A percentile compares a stretch with the other conserved stretches of the same genome.
Evolutionary conservation across 2,329 filamentous ascomycete species (phyloP).

Genomic region (Penicillium nordicum): DNA sequence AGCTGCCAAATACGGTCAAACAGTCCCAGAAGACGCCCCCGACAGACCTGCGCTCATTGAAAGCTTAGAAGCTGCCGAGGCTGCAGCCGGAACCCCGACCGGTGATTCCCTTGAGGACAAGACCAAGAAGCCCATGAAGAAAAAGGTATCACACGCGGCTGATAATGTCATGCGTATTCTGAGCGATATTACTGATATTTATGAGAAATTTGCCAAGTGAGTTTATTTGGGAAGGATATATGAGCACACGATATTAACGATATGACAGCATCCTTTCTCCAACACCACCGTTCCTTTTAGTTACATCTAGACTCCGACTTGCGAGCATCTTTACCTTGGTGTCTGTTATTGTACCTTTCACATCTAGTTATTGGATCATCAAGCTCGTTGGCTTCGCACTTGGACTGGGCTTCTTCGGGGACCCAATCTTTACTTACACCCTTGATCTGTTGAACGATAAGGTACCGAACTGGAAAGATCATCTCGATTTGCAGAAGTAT

Average conservation of each 20-base stretch:
- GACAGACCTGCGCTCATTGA: conserved; percentile 41
- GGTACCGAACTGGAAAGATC: conserved; percentile 70
- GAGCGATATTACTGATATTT: conserved; percentile 60
- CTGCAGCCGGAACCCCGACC: conserved; percentile 53
- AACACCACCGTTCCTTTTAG: conserved; percentile 58
- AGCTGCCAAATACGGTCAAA: conserved; percentile 70
- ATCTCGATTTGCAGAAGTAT: conserved; percentile 67
- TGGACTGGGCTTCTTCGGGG: conserved; percentile 75
- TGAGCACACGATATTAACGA: background rate
- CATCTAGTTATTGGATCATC: conserved; percentile 58
- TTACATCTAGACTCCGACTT: conserved; percentile 54
- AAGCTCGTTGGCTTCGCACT: conserved; percentile 64
- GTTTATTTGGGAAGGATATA: conserved; percentile 14
- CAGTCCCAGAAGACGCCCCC: conserved; percentile 51
- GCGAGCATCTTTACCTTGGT: conserved; percentile 54
- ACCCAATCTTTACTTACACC: conserved; percentile 64
- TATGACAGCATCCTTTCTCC: conserved; percentile 55
- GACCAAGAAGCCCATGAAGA: conserved; percentile 75
- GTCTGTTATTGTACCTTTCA: conserved; percentile 52
- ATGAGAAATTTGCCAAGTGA: conserved; percentile 62
- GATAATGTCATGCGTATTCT: conserved; percentile 68
- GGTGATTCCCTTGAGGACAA: conserved; percentile 54
- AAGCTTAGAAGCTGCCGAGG: conserved; percentile 56
- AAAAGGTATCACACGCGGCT: conserved; percentile 72
- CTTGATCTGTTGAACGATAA: conserved; percentile 49